phyloP scores from a whole-genome alignment of 306 rosid genomes.

The Cucumis melo region DNA sequence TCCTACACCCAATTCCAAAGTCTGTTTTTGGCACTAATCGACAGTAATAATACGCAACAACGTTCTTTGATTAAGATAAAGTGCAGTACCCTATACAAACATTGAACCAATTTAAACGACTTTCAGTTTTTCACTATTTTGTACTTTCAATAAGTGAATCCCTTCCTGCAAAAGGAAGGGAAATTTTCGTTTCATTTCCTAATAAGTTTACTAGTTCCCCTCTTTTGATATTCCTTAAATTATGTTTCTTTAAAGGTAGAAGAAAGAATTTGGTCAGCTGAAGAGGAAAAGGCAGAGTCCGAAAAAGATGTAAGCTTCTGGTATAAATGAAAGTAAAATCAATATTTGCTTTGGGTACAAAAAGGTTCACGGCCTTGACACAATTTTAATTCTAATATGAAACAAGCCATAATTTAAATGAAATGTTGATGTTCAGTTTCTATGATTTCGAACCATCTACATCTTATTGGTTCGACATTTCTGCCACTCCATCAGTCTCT shows the following conservation, averaged over 20 bases:
- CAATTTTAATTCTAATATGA: neutral
- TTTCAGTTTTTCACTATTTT: neutral
- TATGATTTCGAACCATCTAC: neutral
- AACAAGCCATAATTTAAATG: neutral
- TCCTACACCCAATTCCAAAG: neutral
- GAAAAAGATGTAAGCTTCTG: conserved; percentile 22
- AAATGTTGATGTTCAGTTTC: neutral
- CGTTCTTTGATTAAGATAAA: neutral
- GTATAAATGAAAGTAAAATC: neutral
- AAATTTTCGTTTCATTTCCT: neutral
- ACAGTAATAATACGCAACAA: neutral
- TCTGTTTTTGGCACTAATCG: neutral
- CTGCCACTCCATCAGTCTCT: neutral
- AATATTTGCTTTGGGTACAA: neutral
- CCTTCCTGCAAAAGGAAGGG: neutral
- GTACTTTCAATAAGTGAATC: neutral
- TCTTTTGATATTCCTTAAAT: neutral
- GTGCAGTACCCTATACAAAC: neutral
- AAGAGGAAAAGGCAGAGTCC: conserved; percentile 16
- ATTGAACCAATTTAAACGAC: neutral
- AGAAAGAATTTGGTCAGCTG: conserved; percentile 12
- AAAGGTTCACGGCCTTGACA: neutral
- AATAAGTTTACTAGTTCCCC: neutral
- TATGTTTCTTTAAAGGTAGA: conserved; percentile 15
- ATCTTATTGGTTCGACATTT: neutral